Evolutionary conservation across 129 eudicot genomes (phyloP).

Genomic region (Heracleum sosnowskyi): DNA sequence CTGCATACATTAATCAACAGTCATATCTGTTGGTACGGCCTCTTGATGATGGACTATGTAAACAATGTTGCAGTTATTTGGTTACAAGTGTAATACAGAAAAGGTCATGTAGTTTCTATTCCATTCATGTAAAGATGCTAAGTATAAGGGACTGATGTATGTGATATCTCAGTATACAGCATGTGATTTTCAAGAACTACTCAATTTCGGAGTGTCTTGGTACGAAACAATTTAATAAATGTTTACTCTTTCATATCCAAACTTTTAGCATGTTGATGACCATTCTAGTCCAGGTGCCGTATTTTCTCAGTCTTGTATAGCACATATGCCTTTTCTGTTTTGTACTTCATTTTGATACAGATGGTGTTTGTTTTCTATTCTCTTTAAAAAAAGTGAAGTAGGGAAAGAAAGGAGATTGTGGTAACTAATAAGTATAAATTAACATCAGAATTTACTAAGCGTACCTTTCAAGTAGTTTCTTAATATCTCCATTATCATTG

Average conservation of each 20-base stretch:
- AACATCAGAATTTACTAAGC: neutral
- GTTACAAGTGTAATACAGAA: neutral
- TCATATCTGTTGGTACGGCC: neutral
- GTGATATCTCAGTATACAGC: neutral
- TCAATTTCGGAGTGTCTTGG: neutral
- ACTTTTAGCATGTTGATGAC: neutral
- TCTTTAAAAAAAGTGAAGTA: neutral
- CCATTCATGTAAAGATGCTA: neutral
- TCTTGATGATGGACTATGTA: neutral
- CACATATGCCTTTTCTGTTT: neutral
- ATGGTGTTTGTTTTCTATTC: neutral
- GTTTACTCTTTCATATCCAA: neutral
- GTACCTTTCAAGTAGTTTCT: slow-evolving; percentile 59
- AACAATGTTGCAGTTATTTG: neutral
- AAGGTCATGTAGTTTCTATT: neutral
- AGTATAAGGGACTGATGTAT: neutral
- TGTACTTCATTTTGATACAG: neutral
- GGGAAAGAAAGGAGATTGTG: neutral
- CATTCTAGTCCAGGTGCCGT: neutral
- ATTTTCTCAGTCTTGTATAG: neutral
- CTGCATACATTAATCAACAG: slow-evolving; percentile 25
- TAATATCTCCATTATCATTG: slow-evolving; percentile 48
- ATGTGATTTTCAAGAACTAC: neutral
- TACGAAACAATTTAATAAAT: neutral
- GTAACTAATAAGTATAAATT: neutral